phyloP scores from a whole-genome alignment of 768 basidiomycete species.

The Dendrothele bispora region DNA sequence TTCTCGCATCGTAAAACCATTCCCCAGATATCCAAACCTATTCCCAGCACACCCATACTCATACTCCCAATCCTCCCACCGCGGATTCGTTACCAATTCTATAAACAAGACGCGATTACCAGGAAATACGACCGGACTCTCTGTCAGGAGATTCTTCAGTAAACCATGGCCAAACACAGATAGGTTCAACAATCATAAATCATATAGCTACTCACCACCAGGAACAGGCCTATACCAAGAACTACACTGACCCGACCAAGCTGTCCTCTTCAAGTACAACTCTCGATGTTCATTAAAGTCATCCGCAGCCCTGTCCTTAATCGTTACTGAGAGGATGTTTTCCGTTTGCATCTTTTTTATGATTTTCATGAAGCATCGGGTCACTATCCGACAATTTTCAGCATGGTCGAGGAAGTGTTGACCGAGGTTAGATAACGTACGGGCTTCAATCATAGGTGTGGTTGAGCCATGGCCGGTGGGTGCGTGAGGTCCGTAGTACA shows the following conservation, averaged over 20 bases:
- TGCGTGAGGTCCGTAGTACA: conserved; percentile 23
- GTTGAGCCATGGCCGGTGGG: conserved; percentile 22
- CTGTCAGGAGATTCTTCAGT: too few species aligned
- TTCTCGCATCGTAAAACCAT: conserved; percentile 19
- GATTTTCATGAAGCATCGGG: conserved; percentile 16
- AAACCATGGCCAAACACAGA: too few species aligned
- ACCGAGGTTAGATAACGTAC: conserved; percentile 11
- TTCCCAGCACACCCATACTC: conserved; percentile 21
- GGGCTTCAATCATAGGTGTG: conserved; percentile 19
- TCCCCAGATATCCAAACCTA: conserved; percentile 20
- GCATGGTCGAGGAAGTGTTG: too few species aligned
- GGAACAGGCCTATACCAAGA: conserved; percentile 19
- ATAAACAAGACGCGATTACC: conserved; percentile 23
- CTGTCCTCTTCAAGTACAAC: conserved; percentile 21
- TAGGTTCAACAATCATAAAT: too few species aligned
- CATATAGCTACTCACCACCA: conserved; percentile 11
- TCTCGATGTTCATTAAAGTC: conserved; percentile 22
- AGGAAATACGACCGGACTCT: conserved; percentile 19
- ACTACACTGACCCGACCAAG: conserved; percentile 20
- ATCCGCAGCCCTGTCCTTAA: conserved; percentile 20
- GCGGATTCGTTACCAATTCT: conserved; percentile 18
- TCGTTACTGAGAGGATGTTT: conserved; percentile 20
- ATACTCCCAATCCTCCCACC: conserved; percentile 25
- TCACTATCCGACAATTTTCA: conserved; percentile 14
- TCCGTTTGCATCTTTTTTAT: conserved; percentile 23